Evolutionary conservation across 2,329 filamentous ascomycete species (phyloP).

Genomic region (Monilinia fructigena): DNA sequence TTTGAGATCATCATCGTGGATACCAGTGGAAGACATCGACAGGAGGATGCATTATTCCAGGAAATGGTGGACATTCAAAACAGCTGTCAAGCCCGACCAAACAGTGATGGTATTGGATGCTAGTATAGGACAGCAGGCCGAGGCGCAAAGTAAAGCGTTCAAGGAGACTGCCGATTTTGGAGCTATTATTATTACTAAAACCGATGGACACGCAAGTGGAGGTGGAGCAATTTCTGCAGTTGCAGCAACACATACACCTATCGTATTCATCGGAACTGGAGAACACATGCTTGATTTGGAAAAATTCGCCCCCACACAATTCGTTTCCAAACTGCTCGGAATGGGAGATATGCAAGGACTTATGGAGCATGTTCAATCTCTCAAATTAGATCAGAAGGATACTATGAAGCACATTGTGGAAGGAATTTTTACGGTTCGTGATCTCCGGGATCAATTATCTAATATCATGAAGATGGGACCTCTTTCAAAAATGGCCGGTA

Average conservation of each 20-base stretch:
- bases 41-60: conserved; percentile 91
- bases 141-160: conserved; percentile 92
- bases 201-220: conserved; percentile 90
- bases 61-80: conserved; percentile 97
- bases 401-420: conserved; percentile 99
- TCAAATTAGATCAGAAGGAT: conserved; percentile 96
- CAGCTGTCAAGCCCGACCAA: conserved; percentile 86
- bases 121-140: conserved; percentile 93
- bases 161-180: conserved; percentile 97
- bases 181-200: conserved; percentile 98
- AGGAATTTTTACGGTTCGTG: conserved; percentile 91
- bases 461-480: conserved; percentile 99
- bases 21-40: conserved; percentile 90
- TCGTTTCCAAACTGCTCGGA: conserved; percentile 88
- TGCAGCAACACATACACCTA: conserved; percentile 92
- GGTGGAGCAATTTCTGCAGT: conserved; percentile 98
- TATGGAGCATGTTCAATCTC: conserved; percentile 92
- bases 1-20: conserved; percentile 99
- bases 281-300: conserved; percentile 97
- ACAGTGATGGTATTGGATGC: conserved; percentile 98
- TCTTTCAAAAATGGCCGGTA: conserved; percentile 93
- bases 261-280: conserved; percentile 96
- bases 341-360: conserved; percentile 97
- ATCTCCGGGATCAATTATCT: conserved; percentile 88
- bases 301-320: conserved; percentile 86